Evolutionary conservation across 371 early-diverging fungal genomes (phyloP).

Genomic region (Polyrhizophydium stewartii): DNA sequence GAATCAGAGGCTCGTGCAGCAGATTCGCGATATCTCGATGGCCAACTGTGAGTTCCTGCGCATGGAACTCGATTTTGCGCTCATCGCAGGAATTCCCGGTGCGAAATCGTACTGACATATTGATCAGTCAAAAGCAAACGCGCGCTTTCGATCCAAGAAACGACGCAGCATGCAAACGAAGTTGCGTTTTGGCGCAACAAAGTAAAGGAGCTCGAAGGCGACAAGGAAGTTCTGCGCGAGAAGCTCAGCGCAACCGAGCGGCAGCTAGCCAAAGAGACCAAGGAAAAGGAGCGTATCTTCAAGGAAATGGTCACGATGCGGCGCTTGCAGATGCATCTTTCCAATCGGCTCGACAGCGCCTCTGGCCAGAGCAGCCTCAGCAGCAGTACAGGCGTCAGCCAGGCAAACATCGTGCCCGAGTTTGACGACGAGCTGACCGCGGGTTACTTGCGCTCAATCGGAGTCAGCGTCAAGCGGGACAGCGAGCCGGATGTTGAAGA

Average conservation of each 20-base stretch:
- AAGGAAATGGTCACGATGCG: conserved; percentile 19
- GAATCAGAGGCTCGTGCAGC: conserved; percentile 3
- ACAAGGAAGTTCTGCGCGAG: conserved; percentile 3
- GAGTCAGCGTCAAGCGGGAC: neutral
- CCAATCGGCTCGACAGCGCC: conserved; percentile 2
- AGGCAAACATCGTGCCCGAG: neutral
- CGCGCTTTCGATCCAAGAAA: conserved; percentile 2
- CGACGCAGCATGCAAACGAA: conserved; percentile 10
- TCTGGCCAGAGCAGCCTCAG: neutral
- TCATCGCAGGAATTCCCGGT: too few relatives aligned
- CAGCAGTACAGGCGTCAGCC: neutral
- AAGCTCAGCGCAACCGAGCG: conserved; percentile 3
- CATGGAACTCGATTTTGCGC: too few relatives aligned
- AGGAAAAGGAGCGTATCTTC: conserved; percentile 14
- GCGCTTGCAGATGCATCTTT: conserved; percentile 17
- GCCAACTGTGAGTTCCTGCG: conserved; percentile 1
- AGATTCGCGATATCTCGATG: conserved; percentile 10
- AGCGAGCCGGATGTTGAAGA: neutral
- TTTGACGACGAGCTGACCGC: conserved; percentile 3
- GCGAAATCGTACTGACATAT: neutral
- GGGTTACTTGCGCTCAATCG: conserved; percentile 2
- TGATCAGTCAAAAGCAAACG: conserved; percentile 7
- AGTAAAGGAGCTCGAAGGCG: conserved; percentile 7
- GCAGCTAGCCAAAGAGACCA: conserved; percentile 6
- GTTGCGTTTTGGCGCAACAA: conserved; percentile 7